Evolutionary conservation across 2,329 filamentous ascomycete genomes (phyloP), one percentile per base, ranked within the genome.

Genomic region (Sporothrix euskadiensis): DNA sequence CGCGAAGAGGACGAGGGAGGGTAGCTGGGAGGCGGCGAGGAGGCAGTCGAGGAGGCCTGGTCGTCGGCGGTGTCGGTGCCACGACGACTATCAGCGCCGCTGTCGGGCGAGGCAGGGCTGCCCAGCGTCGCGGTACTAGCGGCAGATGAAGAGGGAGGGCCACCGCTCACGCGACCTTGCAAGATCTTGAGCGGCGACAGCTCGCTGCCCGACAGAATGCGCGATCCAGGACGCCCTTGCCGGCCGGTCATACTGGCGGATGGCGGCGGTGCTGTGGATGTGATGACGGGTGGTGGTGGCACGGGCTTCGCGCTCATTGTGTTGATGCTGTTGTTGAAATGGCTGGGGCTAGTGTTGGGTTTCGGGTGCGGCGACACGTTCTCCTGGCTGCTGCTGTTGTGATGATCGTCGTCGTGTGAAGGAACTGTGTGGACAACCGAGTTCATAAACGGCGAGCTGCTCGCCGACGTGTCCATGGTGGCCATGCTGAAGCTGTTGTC

Each of bases 151-250:
- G 74, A 26, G 9, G 69, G 52, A 14, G 71, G 56, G 7, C 30
- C 39, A 4, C 57, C 72, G 2, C 41, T 47, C 1, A 74, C 76
- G 22, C 72, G 74, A 26, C 70, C 75, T 69, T 83, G 79, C 49
- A 89, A 82, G 68, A 89, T 87, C 81, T 87, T 88, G 49, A 89
- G 82, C 54, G 88, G 88, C 69, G 88, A 88, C 44, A 89, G 84
- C 77, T 87, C 87, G 73, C 81, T 84, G 73, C 88, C 87, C 47
- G 88, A 88, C 71, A 89, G 81, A 76, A 89, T 85, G 75, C 88
- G 85, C 30, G 87, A 88, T 35, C 68, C 63, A 12, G 73, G 69
- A 26, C 75, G 49, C 16, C 35, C 41, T 22, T 56, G 61, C 63
- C 71, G 47, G 30, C 35, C 49, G 5, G 81, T 79, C 77, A 86